phyloP scores from a whole-genome alignment of 495 filamentous ascomycete genomes.

The Cercophora newfieldiana region DNA sequence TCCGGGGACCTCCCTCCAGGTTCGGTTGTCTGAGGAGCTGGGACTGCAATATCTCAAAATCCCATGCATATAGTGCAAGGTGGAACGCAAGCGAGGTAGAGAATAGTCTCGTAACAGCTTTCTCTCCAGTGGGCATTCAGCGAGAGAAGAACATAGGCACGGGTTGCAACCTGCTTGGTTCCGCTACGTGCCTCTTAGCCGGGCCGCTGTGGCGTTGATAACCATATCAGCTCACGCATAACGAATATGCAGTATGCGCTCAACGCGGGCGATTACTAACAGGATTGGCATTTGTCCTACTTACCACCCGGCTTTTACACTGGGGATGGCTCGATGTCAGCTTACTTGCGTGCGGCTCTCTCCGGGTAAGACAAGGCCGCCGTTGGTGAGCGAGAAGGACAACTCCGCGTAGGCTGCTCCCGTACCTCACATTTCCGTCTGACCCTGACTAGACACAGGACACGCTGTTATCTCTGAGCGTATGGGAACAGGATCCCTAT shows the following conservation, averaged over 20 bases:
- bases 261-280: neutral
- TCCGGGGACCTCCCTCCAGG: neutral
- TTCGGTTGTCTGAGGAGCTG: neutral
- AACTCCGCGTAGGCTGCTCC: neutral
- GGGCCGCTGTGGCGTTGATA: neutral
- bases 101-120: neutral
- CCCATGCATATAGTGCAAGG: slow-evolving; percentile 9
- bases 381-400: neutral
- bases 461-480: neutral
- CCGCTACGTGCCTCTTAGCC: neutral
- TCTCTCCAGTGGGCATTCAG: neutral
- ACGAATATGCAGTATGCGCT: neutral
- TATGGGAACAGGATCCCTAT: neutral
- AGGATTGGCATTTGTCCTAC: neutral
- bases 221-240: neutral
- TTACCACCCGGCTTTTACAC: neutral
- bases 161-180: neutral
- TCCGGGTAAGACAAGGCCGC: neutral
- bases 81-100: neutral
- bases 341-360: neutral
- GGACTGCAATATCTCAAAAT: slow-evolving; percentile 5
- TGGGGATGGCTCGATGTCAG: neutral
- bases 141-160: neutral
- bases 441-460: no score
- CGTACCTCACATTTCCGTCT: no score